Evolutionary conservation across 2,329 filamentous ascomycete genomes (phyloP).

Genomic region (Cladobotryum mycophilum): DNA sequence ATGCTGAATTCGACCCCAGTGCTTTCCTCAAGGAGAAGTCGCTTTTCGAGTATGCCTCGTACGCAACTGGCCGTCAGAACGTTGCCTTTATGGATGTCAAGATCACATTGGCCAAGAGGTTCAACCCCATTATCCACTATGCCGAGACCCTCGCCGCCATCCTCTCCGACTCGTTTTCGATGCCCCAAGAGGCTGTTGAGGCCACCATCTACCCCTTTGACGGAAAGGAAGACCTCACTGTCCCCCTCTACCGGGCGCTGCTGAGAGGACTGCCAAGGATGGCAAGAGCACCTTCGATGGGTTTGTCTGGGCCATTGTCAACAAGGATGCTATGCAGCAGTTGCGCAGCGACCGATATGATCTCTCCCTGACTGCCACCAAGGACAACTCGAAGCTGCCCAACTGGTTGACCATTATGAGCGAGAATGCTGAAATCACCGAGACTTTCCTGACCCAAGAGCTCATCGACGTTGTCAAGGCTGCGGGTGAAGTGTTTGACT

Average conservation of each 20-base stretch:
- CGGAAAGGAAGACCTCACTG: conserved; percentile 75
- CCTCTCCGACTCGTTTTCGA: conserved; percentile 69
- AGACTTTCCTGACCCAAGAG: conserved; percentile 79
- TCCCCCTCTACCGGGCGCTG: conserved; percentile 57
- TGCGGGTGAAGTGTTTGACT: conserved; percentile 74
- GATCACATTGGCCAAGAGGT: conserved; percentile 74
- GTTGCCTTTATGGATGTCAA: conserved; percentile 84
- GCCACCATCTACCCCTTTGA: conserved; percentile 83
- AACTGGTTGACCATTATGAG: conserved; percentile 91
- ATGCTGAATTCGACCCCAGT: conserved; percentile 34
- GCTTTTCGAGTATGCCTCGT: conserved; percentile 77
- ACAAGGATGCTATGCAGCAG: conserved; percentile 89
- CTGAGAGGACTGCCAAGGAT: conserved; percentile 48
- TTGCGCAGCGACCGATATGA: conserved; percentile 92
- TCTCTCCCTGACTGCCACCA: conserved; percentile 84
- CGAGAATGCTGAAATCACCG: conserved; percentile 91
- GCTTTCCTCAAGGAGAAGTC: conserved; percentile 75
- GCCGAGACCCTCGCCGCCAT: conserved; percentile 65
- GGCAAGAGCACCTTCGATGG: conserved; percentile 70
- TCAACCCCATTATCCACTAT: conserved; percentile 62
- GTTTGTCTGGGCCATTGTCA: conserved; percentile 91
- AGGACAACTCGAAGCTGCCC: conserved; percentile 86
- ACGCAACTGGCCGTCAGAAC: conserved; percentile 89
- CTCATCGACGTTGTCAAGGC: conserved; percentile 71
- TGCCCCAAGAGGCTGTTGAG: conserved; percentile 67